A percentile compares a stretch with the other conserved stretches of the same genome.
phyloP scores from a whole-genome alignment of 805 yeast genomes.

The Ogataea salicorniae region DNA sequence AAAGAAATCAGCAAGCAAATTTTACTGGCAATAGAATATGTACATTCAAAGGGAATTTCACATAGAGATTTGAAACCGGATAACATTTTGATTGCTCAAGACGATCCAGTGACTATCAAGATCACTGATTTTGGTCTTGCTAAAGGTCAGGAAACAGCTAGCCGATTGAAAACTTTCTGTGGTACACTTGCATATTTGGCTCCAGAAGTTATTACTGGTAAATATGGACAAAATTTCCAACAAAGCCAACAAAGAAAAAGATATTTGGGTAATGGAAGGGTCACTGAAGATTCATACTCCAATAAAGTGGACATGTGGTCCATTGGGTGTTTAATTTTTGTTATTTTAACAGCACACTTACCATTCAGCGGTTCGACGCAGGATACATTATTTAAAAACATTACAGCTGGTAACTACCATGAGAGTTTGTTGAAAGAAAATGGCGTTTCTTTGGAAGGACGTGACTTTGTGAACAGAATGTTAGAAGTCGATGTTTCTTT shows the following conservation, averaged over 20 bases:
- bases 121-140: conserved; percentile 97
- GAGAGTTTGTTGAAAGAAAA: conserved; percentile 61
- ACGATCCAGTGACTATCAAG: conserved; percentile 87
- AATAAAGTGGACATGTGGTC: conserved; percentile 97
- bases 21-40: conserved; percentile 76
- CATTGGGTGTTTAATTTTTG: conserved; percentile 89
- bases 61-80: conserved; percentile 97
- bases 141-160: conserved; percentile 75
- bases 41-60: conserved; percentile 86
- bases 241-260: conserved; percentile 18
- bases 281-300: conserved; percentile 50
- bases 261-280: conserved; percentile 31
- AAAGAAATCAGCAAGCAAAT: conserved; percentile 84
- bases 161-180: conserved; percentile 92
- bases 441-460: conserved; percentile 61
- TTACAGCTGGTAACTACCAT: conserved; percentile 73
- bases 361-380: conserved; percentile 95
- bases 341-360: conserved; percentile 83
- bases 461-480: conserved; percentile 64
- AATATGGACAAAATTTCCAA: conserved; percentile 35
- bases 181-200: conserved; percentile 97
- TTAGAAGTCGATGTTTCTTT: conserved; percentile 71
- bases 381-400: conserved; percentile 73
- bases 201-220: conserved; percentile 77
- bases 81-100: conserved; percentile 83